Percentiles rank a stretch among this genome's conserved stretches.
These are phyloP conservation scores for Crithidia expoeki DNA, from an alignment of 208 protist species.

Conservation along the genomic window DNA sequence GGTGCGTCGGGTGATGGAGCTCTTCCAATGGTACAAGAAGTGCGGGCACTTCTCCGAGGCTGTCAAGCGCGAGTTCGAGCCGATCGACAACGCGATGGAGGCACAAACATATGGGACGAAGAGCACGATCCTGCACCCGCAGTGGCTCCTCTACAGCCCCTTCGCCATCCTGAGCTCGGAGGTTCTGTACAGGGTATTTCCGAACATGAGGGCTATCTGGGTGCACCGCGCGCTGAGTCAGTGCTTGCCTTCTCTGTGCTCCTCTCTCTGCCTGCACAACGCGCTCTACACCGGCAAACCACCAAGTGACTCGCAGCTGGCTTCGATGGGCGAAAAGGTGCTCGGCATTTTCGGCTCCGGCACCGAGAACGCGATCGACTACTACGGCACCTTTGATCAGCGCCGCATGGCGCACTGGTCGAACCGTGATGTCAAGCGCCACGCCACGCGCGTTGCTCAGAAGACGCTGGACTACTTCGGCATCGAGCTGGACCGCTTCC, in stretches of 20 bases:
- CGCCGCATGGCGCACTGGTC: constrained; percentile 89
- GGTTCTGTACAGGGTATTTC: constrained; percentile 68
- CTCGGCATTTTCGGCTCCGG: constrained; percentile 89
- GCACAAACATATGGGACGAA: constrained; percentile 82
- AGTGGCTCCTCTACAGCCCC: constrained; percentile 87
- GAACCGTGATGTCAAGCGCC: constrained; percentile 88
- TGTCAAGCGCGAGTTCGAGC: constrained; percentile 71
- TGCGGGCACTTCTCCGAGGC: constrained; percentile 83
- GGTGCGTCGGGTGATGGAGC: constrained; percentile 69
- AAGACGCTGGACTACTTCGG: constrained; percentile 90
- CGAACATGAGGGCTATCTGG: constrained; percentile 81
- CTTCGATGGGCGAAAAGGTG: constrained; percentile 85
- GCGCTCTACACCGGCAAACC: constrained; percentile 87
- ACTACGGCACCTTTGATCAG: constrained; percentile 81
- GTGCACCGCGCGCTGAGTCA: constrained; percentile 87
- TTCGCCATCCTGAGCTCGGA: constrained; percentile 83
- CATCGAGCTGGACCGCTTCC: constrained; percentile 86
- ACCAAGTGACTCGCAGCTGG: constrained; percentile 83
- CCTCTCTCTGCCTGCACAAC: constrained; percentile 85
- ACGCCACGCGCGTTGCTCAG: constrained; percentile 69
- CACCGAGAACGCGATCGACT: constrained; percentile 84
- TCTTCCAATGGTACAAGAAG: constrained; percentile 89
- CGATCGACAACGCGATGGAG: constrained; percentile 84
- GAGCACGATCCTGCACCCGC: constrained; percentile 52
- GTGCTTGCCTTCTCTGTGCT: constrained; percentile 89